These are phyloP conservation scores for Daedaleopsis sinensis DNA, from an alignment of 768 basidiomycete genomes.

Conservation along the genomic window DNA sequence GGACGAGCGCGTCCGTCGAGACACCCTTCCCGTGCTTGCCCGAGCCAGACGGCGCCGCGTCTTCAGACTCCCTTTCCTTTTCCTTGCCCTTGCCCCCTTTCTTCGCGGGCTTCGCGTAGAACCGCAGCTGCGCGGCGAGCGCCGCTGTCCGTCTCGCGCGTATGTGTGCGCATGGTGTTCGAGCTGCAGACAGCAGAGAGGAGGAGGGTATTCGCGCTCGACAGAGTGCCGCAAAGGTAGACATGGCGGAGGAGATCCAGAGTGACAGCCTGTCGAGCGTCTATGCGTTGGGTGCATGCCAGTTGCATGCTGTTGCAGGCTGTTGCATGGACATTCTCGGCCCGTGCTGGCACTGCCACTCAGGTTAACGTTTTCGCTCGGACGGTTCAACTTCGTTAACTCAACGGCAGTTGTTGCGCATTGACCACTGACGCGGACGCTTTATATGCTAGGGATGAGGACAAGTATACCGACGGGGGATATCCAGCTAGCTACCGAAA, in stretches of 20 bases:
- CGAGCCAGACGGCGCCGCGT: not conserved
- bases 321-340: too few species aligned
- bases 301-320: too few species aligned
- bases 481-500: too few species aligned
- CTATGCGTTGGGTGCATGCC: too few species aligned
- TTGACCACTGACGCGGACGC: too few species aligned
- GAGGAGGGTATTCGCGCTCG: slow-evolving; percentile 5
- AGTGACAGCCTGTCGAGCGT: not conserved
- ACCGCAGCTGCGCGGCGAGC: slow-evolving; percentile 6
- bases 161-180: not conserved
- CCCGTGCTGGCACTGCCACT: too few species aligned
- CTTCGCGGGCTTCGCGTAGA: slow-evolving; percentile 17
- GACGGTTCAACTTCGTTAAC: too few species aligned
- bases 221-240: not conserved
- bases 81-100: slow-evolving; percentile 7
- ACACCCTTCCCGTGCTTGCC: slow-evolving; percentile 15
- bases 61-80: slow-evolving; percentile 10
- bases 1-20: slow-evolving; percentile 63
- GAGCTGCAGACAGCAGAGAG: not conserved
- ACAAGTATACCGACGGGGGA: too few species aligned
- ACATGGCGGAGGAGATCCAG: not conserved
- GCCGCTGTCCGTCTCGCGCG: slow-evolving; percentile 5
- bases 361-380: too few species aligned
- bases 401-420: too few species aligned
- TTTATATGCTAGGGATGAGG: too few species aligned